A percentile compares a stretch with the other conserved stretches of the same genome.
phyloP scores from a whole-genome alignment of 1,284 basidiomycete species.

The Papiliotrema fonsecae region DNA sequence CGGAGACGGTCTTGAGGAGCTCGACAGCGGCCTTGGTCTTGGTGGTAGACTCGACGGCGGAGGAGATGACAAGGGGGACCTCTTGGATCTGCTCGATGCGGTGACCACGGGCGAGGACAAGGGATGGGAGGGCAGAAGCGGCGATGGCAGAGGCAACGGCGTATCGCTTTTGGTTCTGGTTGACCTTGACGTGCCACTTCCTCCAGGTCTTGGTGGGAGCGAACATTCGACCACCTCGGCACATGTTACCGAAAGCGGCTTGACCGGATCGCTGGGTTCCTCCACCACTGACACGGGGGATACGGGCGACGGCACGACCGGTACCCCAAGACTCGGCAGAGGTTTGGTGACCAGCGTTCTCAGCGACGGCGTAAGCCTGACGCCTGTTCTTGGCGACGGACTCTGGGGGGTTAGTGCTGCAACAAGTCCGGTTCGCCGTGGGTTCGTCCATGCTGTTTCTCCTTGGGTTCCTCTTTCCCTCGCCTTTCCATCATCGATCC shows the following conservation, averaged over 20 bases:
- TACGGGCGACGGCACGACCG: constrained; percentile 99
- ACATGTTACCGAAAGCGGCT: constrained; percentile 99
- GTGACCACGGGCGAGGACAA: constrained; percentile 98
- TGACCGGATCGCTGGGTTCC: constrained; percentile 98
- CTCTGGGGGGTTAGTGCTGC: constrained; percentile 56
- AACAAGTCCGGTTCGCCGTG: neutral
- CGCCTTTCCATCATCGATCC: neutral
- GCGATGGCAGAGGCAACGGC: constrained; percentile 97
- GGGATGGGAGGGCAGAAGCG: constrained; percentile 94
- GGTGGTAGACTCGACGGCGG: constrained; percentile 74
- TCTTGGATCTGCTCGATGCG: constrained; percentile 97
- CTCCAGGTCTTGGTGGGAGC: constrained; percentile 99
- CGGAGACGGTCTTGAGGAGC: constrained; percentile 83
- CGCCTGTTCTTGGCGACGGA: constrained; percentile 98
- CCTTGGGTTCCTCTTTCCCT: neutral
- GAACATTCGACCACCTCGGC: constrained; percentile 99
- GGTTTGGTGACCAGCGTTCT: constrained; percentile 99
- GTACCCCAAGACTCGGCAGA: constrained; percentile 97
- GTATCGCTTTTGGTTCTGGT: constrained; percentile 98
- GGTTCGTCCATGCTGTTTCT: neutral
- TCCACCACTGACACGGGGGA: constrained; percentile 98
- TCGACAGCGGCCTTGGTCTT: constrained; percentile 98
- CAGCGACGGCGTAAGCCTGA: constrained; percentile 94
- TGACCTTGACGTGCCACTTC: constrained; percentile 99
- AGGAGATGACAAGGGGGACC: constrained; percentile 87